Conservation (phyloP, 495 filamentous ascomycete species). For the Aspergillus affinis region DNA sequence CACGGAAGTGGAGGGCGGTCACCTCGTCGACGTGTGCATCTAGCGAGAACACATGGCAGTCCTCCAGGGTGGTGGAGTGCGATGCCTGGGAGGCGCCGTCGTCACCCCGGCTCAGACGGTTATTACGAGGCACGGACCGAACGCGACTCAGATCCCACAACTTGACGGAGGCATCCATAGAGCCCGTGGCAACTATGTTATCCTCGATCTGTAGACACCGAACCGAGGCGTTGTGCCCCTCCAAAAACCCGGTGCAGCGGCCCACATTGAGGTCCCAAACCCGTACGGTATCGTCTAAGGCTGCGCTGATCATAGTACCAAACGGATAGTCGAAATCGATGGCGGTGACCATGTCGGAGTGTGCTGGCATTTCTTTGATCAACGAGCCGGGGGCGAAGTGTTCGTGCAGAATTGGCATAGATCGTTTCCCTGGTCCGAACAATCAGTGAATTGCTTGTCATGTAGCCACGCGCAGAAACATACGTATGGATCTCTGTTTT, state of each 20-base stretch:
- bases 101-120: slow-evolving; percentile 63
- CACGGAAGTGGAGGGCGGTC: slow-evolving; percentile 86
- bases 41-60: slow-evolving; percentile 83
- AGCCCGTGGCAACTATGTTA: slow-evolving; percentile 92
- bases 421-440: slow-evolving; percentile 57
- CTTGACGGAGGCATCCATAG: slow-evolving; percentile 91
- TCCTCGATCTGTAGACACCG: slow-evolving; percentile 92
- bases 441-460: background rate
- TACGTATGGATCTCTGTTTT: slow-evolving; percentile 63
- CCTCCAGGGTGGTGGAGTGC: slow-evolving; percentile 71
- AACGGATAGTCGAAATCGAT: slow-evolving; percentile 96
- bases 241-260: slow-evolving; percentile 83
- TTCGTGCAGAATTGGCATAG: slow-evolving; percentile 94
- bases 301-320: slow-evolving; percentile 91
- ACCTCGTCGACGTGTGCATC: slow-evolving; percentile 92
- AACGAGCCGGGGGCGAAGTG: slow-evolving; percentile 88
- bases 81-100: slow-evolving; percentile 53
- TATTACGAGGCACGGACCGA: slow-evolving; percentile 57
- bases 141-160: slow-evolving; percentile 86
- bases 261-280: slow-evolving; percentile 97
- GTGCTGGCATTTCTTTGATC: slow-evolving; percentile 85
- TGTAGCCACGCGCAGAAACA: background rate
- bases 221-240: slow-evolving; percentile 94
- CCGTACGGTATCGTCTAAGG: slow-evolving; percentile 92
- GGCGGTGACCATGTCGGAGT: slow-evolving; percentile 84